Conservation (phyloP, 1,284 basidiomycete genomes). For the Boletus holoroseus region DNA sequence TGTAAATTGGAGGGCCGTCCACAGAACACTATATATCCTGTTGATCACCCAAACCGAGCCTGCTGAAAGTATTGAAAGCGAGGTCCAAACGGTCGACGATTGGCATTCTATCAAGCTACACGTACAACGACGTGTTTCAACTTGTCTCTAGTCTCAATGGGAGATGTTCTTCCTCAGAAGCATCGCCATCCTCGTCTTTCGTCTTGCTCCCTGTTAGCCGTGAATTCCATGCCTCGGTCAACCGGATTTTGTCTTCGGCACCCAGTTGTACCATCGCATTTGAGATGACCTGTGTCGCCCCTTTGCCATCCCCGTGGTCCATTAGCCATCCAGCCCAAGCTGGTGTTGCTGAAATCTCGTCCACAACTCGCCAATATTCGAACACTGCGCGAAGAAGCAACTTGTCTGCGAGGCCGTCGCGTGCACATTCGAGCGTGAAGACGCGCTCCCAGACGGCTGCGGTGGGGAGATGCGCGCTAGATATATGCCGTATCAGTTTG, state of each 20-base stretch:
- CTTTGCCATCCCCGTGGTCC: slow-evolving; percentile 36
- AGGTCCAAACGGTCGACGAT: neutral
- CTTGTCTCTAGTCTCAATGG: slow-evolving; percentile 16
- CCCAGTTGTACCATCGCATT: slow-evolving; percentile 26
- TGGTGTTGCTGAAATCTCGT: slow-evolving; percentile 37
- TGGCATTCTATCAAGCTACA: neutral
- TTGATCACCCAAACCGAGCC: neutral
- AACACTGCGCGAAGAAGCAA: slow-evolving; percentile 38
- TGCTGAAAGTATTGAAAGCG: neutral
- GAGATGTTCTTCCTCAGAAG: slow-evolving; percentile 17
- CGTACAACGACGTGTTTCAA: neutral
- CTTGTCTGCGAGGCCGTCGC: slow-evolving; percentile 23
- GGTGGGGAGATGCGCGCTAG: slow-evolving; percentile 39
- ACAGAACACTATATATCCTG: neutral
- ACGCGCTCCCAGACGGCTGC: slow-evolving; percentile 42
- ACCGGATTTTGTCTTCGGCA: slow-evolving; percentile 19
- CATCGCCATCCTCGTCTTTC: slow-evolving; percentile 23
- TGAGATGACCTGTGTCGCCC: slow-evolving; percentile 35
- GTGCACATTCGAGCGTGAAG: slow-evolving; percentile 34
- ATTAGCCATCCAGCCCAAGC: slow-evolving; percentile 47
- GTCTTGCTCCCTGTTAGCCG: slow-evolving; percentile 24
- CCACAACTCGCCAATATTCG: slow-evolving; percentile 40
- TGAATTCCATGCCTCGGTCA: slow-evolving; percentile 32
- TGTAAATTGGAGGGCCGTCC: neutral
- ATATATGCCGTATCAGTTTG: slow-evolving; percentile 40